A percentile compares a stretch with the other conserved stretches of the same genome.
Evolutionary conservation across 2,329 filamentous ascomycete genomes (phyloP).

Genomic region (Fusarium anthophilum): DNA sequence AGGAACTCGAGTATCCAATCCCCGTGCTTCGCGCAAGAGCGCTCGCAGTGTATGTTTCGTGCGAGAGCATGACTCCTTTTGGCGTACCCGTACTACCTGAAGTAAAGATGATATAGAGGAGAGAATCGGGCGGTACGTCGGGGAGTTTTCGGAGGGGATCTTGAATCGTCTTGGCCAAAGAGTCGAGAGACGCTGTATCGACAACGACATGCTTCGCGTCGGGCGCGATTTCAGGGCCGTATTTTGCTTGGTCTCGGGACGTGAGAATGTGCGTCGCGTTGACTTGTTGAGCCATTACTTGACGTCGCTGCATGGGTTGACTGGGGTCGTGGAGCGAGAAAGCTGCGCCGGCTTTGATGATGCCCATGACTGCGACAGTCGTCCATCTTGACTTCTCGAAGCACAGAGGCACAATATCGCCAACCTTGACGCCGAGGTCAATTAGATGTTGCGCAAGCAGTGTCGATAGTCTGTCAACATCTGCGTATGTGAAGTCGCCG

Average conservation of each 20-base stretch:
- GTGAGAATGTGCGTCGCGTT: conserved; percentile 33
- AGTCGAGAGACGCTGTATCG: conserved; percentile 16
- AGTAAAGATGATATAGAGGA: conserved; percentile 69
- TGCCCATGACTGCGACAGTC: conserved; percentile 43
- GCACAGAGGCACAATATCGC: conserved; percentile 43
- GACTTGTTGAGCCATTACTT: conserved; percentile 36
- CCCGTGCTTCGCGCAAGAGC: conserved; percentile 39
- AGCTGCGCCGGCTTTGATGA: conserved; percentile 48
- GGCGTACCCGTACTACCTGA: conserved; percentile 72
- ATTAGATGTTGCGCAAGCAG: conserved; percentile 32
- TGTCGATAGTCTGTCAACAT: conserved; percentile 41
- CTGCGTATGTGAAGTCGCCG: conserved; percentile 43
- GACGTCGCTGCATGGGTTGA: conserved; percentile 37
- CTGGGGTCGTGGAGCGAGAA: conserved; percentile 46
- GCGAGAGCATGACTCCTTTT: conserved; percentile 67
- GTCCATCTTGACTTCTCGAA: conserved; percentile 48
- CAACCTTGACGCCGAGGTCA: conserved; percentile 36
- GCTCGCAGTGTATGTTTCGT: conserved; percentile 58
- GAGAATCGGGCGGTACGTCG: conserved; percentile 52
- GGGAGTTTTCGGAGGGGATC: conserved; percentile 42
- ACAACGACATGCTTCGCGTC: conserved; percentile 30
- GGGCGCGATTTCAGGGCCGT: conserved; percentile 32
- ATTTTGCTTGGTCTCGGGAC: conserved; percentile 24
- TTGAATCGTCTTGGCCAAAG: conserved; percentile 22
- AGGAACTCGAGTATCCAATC: conserved; percentile 53